A percentile compares a stretch with the other conserved stretches of the same genome.
Conservation (phyloP, 2,329 filamentous ascomycete species). For the Penicillium vulpinum region DNA sequence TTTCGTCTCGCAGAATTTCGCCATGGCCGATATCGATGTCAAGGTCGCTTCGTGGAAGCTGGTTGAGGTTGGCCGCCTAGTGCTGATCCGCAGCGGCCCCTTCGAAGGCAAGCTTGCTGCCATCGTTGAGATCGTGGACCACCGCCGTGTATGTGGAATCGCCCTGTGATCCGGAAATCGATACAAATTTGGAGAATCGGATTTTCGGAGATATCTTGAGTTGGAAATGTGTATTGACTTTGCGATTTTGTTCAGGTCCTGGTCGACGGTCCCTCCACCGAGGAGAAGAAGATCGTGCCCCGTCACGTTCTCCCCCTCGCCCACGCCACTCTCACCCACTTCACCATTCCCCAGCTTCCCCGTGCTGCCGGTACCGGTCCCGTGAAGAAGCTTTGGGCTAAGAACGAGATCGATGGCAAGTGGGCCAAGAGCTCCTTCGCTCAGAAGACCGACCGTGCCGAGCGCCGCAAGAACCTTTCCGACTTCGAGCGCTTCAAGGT, state of each 20-base stretch:
- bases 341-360: constrained; percentile 83
- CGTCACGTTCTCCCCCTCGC: constrained; percentile 83
- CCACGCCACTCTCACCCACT: constrained; percentile 82
- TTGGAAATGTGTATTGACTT: constrained; percentile 21
- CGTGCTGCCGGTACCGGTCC: constrained; percentile 78
- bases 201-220: constrained; percentile 4
- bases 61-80: constrained; percentile 97
- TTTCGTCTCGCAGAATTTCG: constrained; percentile 56
- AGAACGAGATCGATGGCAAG: constrained; percentile 86
- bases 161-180: constrained; percentile 12
- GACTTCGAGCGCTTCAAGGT: constrained; percentile 99
- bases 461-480: constrained; percentile 85
- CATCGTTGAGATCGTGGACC: constrained; percentile 99
- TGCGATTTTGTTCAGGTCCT: constrained; percentile 66
- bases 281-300: constrained; percentile 75
- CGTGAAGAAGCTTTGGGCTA: constrained; percentile 88
- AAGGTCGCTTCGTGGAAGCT: constrained; percentile 85
- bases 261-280: constrained; percentile 87
- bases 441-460: constrained; percentile 84
- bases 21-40: constrained; percentile 81
- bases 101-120: constrained; percentile 83
- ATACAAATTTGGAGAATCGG: constrained; percentile 9
- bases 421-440: constrained; percentile 91
- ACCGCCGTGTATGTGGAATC: constrained; percentile 86
- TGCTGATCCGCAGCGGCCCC: constrained; percentile 83